Conservation (phyloP, 2,329 filamentous ascomycete species). For the Trichophyton schoenleinii region DNA sequence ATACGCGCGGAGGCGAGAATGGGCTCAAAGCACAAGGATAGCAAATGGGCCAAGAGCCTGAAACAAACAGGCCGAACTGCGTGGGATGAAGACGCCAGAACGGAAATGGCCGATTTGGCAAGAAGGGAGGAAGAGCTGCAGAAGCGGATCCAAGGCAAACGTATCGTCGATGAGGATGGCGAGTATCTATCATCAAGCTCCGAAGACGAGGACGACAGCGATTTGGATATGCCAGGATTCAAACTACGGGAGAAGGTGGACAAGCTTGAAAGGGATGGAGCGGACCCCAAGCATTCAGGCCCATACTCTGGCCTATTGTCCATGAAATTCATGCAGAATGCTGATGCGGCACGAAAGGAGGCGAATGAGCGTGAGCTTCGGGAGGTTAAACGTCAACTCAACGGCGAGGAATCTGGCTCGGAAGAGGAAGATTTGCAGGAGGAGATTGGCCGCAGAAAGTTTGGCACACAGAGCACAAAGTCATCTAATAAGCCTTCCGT, state of each 20-base stretch:
- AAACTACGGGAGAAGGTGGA: conserved; percentile 32
- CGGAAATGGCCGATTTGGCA: conserved; percentile 68
- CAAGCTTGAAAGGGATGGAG: conserved; percentile 37
- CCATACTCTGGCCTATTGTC: conserved; percentile 57
- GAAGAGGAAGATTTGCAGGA: conserved; percentile 41
- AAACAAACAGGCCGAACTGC: conserved; percentile 65
- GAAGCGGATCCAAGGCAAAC: conserved; percentile 62
- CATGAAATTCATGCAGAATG: conserved; percentile 92
- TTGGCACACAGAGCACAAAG: conserved; percentile 23
- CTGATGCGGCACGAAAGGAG: conserved; percentile 63
- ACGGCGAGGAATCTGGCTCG: conserved; percentile 46
- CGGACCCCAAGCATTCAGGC: conserved; percentile 27
- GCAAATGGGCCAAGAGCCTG: conserved; percentile 81
- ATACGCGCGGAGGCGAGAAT: conserved; percentile 72
- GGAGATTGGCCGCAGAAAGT: conserved; percentile 49
- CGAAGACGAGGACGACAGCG: conserved; percentile 48
- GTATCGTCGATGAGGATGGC: conserved; percentile 49
- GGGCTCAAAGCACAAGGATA: conserved; percentile 71
- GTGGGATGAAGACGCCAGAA: conserved; percentile 79
- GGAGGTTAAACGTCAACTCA: conserved; percentile 57
- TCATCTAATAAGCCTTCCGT: conserved; percentile 21
- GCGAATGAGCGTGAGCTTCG: conserved; percentile 66
- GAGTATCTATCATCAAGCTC: conserved; percentile 47
- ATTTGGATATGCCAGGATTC: conserved; percentile 26
- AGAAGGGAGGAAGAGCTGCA: conserved; percentile 70